phyloP scores from a whole-genome alignment of 2,329 filamentous ascomycete species.

The Drechslerella dactyloides region DNA sequence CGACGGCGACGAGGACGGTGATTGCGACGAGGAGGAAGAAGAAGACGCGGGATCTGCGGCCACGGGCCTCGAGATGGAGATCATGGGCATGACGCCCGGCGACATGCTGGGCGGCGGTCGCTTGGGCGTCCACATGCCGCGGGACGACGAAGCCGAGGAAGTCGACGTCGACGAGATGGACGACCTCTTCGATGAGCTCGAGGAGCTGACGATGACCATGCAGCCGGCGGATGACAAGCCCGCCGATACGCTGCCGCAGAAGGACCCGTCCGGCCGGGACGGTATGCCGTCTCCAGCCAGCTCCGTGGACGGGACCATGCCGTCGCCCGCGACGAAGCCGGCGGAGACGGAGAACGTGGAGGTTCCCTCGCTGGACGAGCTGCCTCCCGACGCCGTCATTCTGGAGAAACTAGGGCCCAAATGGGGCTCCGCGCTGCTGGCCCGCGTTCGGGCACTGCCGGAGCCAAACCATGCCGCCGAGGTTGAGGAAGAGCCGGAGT shows the following conservation, averaged over 20 bases:
- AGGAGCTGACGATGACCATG: constrained; percentile 23
- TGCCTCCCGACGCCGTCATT: constrained; percentile 30
- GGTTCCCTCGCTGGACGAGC: constrained; percentile 20
- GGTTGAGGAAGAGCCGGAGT: neutral
- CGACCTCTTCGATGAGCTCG: constrained; percentile 54
- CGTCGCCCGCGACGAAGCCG: constrained; percentile 6
- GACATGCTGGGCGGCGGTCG: constrained; percentile 27
- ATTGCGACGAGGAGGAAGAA: constrained; percentile 51
- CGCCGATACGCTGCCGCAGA: constrained; percentile 28
- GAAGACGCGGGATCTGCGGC: constrained; percentile 32
- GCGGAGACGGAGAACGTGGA: constrained; percentile 8
- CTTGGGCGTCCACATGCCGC: constrained; percentile 36
- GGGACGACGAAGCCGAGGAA: constrained; percentile 46
- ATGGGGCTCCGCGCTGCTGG: constrained; percentile 25
- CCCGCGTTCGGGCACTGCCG: constrained; percentile 17
- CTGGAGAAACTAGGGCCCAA: constrained; percentile 27
- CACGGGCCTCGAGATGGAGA: constrained; percentile 39
- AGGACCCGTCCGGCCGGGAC: constrained; percentile 22
- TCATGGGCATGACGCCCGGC: constrained; percentile 31
- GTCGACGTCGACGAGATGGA: constrained; percentile 54
- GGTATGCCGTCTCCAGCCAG: constrained; percentile 30
- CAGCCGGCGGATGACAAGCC: neutral
- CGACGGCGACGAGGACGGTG: constrained; percentile 20
- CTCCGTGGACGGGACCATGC: constrained; percentile 13
- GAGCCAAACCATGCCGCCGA: constrained; percentile 3